A percentile compares a stretch with the other conserved stretches of the same genome.
Evolutionary conservation across 2,329 filamentous ascomycete genomes (phyloP).

Genomic region (Westerdykella aurantiaca): DNA sequence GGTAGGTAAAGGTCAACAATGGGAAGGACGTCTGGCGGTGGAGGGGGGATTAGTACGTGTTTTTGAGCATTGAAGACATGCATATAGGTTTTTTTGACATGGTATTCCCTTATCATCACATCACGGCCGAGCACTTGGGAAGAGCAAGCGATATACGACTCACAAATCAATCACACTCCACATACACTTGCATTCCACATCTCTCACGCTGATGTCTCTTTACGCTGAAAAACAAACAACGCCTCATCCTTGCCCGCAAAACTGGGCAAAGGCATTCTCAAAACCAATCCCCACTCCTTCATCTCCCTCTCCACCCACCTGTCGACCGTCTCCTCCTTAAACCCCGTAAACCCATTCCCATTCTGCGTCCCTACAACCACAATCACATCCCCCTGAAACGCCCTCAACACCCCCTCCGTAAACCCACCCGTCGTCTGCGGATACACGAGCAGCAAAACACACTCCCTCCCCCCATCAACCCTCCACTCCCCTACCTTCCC

Average conservation of each 20-base stretch:
- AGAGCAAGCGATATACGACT: too few relatives aligned
- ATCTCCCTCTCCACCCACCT: conserved; percentile 59
- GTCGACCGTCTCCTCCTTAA: conserved; percentile 58
- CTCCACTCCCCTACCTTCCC: conserved; percentile 14
- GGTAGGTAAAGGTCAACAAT: conserved; percentile 3
- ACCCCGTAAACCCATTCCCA: conserved; percentile 66
- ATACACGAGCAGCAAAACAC: conserved; percentile 65
- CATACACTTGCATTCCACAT: not conserved
- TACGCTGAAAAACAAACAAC: conserved; percentile 57
- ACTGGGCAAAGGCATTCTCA: conserved; percentile 63
- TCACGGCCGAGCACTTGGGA: too few relatives aligned
- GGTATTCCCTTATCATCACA: not conserved
- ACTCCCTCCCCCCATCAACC: conserved; percentile 44
- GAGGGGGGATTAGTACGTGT: conserved; percentile 20
- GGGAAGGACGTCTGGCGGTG: conserved; percentile 6
- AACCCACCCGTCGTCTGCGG: conserved; percentile 64
- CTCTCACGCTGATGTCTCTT: conserved; percentile 6
- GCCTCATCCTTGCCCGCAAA: conserved; percentile 75
- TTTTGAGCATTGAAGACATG: not conserved
- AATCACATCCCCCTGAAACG: conserved; percentile 58
- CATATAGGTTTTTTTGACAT: not conserved
- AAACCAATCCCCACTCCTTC: conserved; percentile 53
- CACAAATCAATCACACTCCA: not conserved
- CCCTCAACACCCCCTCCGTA: conserved; percentile 55
- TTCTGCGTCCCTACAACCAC: conserved; percentile 73